Base-by-base conservation (phyloP, 495 filamentous ascomycete genomes). In the Penicillium cinerascens region DNA sequence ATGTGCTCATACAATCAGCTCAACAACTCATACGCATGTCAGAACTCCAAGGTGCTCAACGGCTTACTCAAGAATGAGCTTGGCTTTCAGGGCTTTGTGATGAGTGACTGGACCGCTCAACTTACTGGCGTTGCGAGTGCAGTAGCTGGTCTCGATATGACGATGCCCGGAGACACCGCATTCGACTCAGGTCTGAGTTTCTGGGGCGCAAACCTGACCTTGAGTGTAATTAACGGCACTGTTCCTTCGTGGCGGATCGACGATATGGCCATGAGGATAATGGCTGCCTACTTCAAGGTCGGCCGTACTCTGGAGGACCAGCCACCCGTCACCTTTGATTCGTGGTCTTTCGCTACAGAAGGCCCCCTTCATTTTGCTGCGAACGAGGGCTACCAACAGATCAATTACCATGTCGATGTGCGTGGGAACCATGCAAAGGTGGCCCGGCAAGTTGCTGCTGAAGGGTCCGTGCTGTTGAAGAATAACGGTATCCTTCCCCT, bases 1-100 rank as follows among this genome's bases (percentile, higher is more conserved):
- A 88, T 88, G 84, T 88, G 85, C 67, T 84, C 82, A 4, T 89
- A 89, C 54, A 78, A 87, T 42, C 76, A 82, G 8, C 45, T 88
- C 27, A 88, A 88, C 59, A 81, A 81, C 36, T 83, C 79, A 1
- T 85, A 85, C 48, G 78, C 79, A 4, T 89, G 85, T 52, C 70
- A 81, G 54, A 87, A 87, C 59, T 78, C 75, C 49, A 79, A 87
- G 37, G 63, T 73, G 0, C 72, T 84, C 39, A 87, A 85, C 56
- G 78, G 79, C 1, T 58, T 88, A 1, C 66, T 89, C 4, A 89
- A 88, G 56, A 73, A 70, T 1, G 84, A 88, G 55, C 70, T 89
- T 0, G 83, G 80, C 1, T 88, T 87, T 62, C 74, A 84, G 41
- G 86, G 86, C 6, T 86, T 80, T 52, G 80, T 89, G 16, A 74